Base-by-base conservation (phyloP, 73 alveolate genomes). In the Stentor coeruleus region DNA sequence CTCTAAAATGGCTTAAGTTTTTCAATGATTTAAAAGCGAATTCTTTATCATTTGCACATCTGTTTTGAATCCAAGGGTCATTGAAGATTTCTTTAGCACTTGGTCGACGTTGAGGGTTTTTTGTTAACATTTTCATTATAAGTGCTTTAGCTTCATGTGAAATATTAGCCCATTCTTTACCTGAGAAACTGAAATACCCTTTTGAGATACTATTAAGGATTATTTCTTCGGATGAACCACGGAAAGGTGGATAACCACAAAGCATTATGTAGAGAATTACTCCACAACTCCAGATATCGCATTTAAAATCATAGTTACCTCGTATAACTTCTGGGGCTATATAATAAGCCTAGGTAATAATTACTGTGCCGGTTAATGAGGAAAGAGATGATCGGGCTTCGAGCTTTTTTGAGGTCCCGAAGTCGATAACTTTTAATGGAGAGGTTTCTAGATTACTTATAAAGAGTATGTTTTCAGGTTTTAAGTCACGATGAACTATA, bases 401-500 rank as follows among this genome's bases (percentile, higher is more conserved):
- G 80, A 75, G 11, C 75, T n/a, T 15, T 33, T n/a, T 28, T 6
- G 84, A 20, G 39, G 84, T 75, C 39, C 84, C 84, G 39, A 75
- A 75, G 35, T 75, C 84, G 39, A 75, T 75, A 4, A 75, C 26
- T 35, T 75, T 75, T 75, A 35, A 75, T 3, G 82, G 38, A n/a
- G 79, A 42, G 37, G 38, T 37, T 3, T 58, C 35, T 39, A 35
- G 42, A 57, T 83, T 39, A 28, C 49, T 41, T 6, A 57, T 85
- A 15, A 92, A 73, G 38, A 92, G 75, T 6, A 92, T 60, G 83
- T 93, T 93, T 85, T 93, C 98, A 0, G 97, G 98, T 75, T 93
- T 93, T 81, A 93, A 58, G 81, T 93, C 98, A 83, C 98, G 55
- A 74, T 93, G 98, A n/a, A 89, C 87, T 36, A 93, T 92, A 26